Conservation (phyloP, 345 rosid genomes). For the Euphorbia peplus region DNA sequence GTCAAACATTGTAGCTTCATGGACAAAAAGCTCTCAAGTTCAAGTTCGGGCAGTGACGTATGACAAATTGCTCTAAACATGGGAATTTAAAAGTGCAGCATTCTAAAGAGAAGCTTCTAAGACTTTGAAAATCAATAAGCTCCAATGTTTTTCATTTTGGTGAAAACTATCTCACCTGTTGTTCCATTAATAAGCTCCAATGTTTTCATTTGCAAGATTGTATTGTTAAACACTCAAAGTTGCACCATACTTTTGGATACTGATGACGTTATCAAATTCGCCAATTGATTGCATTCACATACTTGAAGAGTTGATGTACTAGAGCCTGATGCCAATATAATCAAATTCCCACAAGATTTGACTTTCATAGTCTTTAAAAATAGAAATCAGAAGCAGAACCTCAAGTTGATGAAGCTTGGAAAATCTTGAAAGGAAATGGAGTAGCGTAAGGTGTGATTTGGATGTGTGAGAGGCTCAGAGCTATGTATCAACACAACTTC, state of each 20-base stretch:
- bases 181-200: not conserved
- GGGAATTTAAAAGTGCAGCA: not conserved
- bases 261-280: not conserved
- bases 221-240: not conserved
- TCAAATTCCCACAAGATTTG: not conserved
- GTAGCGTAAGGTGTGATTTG: too few species aligned
- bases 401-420: too few species aligned
- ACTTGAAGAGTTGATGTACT: too few species aligned
- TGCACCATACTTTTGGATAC: not conserved
- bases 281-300: not conserved
- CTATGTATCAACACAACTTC: too few species aligned
- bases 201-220: not conserved
- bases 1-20: slow-evolving; percentile 1
- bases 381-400: too few species aligned
- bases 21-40: not conserved
- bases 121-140: not conserved
- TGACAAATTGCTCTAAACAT: not conserved
- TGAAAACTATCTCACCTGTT: not conserved
- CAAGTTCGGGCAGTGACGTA: not conserved
- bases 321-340: not conserved
- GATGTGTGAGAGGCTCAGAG: too few species aligned
- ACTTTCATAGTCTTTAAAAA: not conserved
- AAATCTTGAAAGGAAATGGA: too few species aligned
- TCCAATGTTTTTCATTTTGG: not conserved
- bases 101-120: not conserved